Evolutionary conservation across 257 asterid species (phyloP), one percentile per base, ranked within the genome.

Genomic region (Ehretia macrophylla): DNA sequence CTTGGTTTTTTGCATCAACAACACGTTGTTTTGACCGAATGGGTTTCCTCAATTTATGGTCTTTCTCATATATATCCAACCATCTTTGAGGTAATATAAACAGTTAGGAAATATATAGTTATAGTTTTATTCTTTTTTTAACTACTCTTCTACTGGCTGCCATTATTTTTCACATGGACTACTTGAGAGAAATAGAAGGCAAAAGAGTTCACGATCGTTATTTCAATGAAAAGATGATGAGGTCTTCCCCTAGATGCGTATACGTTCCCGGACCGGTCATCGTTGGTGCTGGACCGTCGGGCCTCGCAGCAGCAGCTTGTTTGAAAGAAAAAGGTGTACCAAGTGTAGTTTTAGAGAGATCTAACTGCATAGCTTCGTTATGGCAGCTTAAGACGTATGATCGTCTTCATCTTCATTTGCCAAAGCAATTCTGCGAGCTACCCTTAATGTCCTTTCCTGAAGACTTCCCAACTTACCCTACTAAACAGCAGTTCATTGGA

Each of bases 341-440:
- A 11, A 78, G 86, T 4, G 60, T 82, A 21, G 59, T 87, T 1
- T 37, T 87, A 10, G 94, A 87, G 77, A 68, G 94, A 66, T 82
- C 82, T 1, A 69, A 63, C 60, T 84, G 95, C 70, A 76, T 87
- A 60, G 95, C 94, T 0, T 82, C 95, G 0, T 45, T 87, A 3
- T 87, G 95, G 96, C 83, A 84, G 81, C 79, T 67, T 0, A 82
- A 77, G 46, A 80, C 96, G 9, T 87, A 87, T 77, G 86, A 87
- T 51, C 82, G 96, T 4, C 83, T 87, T 4, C 67, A 68, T 9
- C 94, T 87, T 32, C 96, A 87, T 56, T 62, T 87, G 4, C 96
- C 96, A 0, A 84, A 84, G 38, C 82, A 82, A 10, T 82, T 87
- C 70, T 87, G 90, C 64, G 88, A 87, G 68, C 83, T 87, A 0